These are phyloP conservation scores for Aspergillus carlsbadensis DNA, from an alignment of 495 filamentous ascomycete genomes.

Conservation along the genomic window DNA sequence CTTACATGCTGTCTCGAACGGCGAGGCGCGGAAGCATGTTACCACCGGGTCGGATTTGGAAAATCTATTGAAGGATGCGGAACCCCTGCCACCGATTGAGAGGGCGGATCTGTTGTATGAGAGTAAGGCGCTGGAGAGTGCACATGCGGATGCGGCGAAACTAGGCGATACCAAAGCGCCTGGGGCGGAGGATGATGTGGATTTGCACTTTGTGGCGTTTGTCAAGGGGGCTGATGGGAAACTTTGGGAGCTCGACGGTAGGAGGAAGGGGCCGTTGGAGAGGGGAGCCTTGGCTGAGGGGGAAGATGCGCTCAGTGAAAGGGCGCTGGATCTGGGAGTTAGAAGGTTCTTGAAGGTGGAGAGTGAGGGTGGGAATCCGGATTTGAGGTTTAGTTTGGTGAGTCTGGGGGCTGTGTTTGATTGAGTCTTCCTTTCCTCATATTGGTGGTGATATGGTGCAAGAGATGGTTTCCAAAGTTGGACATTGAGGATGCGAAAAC, in stretches of 20 bases:
- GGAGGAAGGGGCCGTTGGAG: slow-evolving; percentile 67
- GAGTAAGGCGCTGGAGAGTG: slow-evolving; percentile 65
- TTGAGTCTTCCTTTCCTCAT: slow-evolving; percentile 27
- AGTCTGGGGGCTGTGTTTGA: slow-evolving; percentile 67
- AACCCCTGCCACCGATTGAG: slow-evolving; percentile 44
- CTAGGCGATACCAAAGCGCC: slow-evolving; percentile 74
- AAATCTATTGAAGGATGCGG: slow-evolving; percentile 43
- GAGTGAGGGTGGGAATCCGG: slow-evolving; percentile 51
- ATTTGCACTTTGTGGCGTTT: slow-evolving; percentile 84
- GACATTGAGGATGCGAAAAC: too few relatives aligned
- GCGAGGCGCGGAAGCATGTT: slow-evolving; percentile 46
- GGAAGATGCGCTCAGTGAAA: slow-evolving; percentile 70
- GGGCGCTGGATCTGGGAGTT: slow-evolving; percentile 60
- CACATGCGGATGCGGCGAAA: slow-evolving; percentile 68
- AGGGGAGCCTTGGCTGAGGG: slow-evolving; percentile 51
- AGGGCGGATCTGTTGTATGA: slow-evolving; percentile 73
- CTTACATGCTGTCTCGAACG: slow-evolving; percentile 72
- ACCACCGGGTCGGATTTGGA: slow-evolving; percentile 47
- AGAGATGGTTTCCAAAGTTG: too few relatives aligned
- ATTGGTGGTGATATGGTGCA: background rate
- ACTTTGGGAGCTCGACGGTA: slow-evolving; percentile 85
- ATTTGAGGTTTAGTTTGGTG: slow-evolving; percentile 74
- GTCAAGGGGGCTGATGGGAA: slow-evolving; percentile 68
- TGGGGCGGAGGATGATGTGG: slow-evolving; percentile 62
- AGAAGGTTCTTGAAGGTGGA: slow-evolving; percentile 63